Percentiles rank a stretch among this genome's conserved stretches.
Conservation (phyloP, 202 grass and related monocot species). For the Dendrocalamus latiflorus region DNA sequence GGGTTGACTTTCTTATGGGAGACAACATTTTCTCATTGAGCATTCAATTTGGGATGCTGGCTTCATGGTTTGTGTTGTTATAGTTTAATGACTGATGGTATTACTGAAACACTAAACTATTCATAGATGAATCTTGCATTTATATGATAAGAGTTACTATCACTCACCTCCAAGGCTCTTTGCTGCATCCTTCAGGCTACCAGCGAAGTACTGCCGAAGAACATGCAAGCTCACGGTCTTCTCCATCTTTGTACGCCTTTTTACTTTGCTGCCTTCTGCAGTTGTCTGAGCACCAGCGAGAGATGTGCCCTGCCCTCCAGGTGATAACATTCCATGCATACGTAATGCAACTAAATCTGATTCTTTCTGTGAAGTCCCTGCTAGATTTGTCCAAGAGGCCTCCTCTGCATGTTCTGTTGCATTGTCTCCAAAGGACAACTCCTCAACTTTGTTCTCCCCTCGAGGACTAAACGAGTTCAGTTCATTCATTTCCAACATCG, state of each 20-base stretch:
- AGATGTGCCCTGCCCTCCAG: conserved; percentile 35
- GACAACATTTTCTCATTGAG: conserved; percentile 27
- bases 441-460: conserved; percentile 43
- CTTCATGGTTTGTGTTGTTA: neutral
- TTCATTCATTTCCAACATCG: conserved; percentile 46
- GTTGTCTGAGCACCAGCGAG: conserved; percentile 25
- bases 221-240: conserved; percentile 72
- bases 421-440: conserved; percentile 33
- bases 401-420: conserved; percentile 20
- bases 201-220: conserved; percentile 82
- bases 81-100: conserved; percentile 33
- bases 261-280: conserved; percentile 44
- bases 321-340: conserved; percentile 33
- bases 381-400: conserved; percentile 24
- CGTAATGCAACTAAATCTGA: conserved; percentile 37
- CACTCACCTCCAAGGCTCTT: conserved; percentile 80
- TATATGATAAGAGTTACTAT: conserved; percentile 12
- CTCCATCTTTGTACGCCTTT: conserved; percentile 71
- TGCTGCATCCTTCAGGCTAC: conserved; percentile 94
- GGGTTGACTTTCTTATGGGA: conserved; percentile 33
- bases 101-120: conserved; percentile 32
- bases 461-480: conserved; percentile 38
- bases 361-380: conserved; percentile 47
- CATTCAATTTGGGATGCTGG: conserved; percentile 16
- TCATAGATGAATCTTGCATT: conserved; percentile 29